A percentile compares a stretch with the other conserved stretches of the same genome.
Evolutionary conservation across 1,284 basidiomycete species (phyloP).

Genomic region (Stereum hirsutum): DNA sequence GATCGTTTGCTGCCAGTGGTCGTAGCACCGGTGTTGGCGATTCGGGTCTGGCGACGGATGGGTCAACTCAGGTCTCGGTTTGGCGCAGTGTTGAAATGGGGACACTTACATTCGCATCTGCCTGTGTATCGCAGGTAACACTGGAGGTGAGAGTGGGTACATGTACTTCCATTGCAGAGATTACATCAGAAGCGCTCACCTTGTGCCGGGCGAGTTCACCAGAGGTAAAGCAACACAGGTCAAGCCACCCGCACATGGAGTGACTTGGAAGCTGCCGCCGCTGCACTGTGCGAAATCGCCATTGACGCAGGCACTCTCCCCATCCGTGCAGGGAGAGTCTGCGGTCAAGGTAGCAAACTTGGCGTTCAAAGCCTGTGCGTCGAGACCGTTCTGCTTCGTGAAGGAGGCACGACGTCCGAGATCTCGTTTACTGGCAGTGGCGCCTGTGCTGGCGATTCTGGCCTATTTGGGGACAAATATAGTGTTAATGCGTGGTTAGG

Average conservation of each 20-base stretch:
- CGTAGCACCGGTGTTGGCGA: not conserved
- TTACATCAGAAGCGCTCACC: slow-evolving; percentile 5
- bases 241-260: slow-evolving; percentile 30
- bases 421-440: too few relatives aligned
- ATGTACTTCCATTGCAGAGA: not conserved
- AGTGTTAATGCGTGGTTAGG: too few relatives aligned
- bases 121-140: slow-evolving; percentile 16
- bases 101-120: slow-evolving; percentile 11
- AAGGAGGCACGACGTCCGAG: too few relatives aligned
- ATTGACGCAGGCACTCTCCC: slow-evolving; percentile 36
- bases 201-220: slow-evolving; percentile 31
- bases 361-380: slow-evolving; percentile 40
- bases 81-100: too few relatives aligned
- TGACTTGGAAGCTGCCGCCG: slow-evolving; percentile 32
- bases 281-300: slow-evolving; percentile 41
- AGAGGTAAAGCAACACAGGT: slow-evolving; percentile 43
- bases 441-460: too few relatives aligned
- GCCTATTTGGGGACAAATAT: too few relatives aligned
- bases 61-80: too few relatives aligned
- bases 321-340: slow-evolving; percentile 31
- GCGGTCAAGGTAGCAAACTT: slow-evolving; percentile 34
- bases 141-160: slow-evolving; percentile 3
- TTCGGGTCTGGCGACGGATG: too few relatives aligned
- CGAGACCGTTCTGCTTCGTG: slow-evolving; percentile 35
- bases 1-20: not conserved